phyloP scores from a whole-genome alignment of 441 rosid genomes.

The Adansonia rubrostipa region DNA sequence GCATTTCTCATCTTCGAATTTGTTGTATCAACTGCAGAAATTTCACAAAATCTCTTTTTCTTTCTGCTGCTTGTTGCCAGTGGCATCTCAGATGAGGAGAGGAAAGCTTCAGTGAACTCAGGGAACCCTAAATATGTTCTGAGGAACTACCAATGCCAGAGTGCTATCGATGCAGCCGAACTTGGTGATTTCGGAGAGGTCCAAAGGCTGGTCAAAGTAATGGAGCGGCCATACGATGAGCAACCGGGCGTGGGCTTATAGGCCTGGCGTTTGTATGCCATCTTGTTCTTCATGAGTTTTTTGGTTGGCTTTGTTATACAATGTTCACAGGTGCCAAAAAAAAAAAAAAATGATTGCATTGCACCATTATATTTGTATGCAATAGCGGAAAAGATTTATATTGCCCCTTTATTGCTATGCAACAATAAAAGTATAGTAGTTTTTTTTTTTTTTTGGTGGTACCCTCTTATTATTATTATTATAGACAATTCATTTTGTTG shows the following conservation, averaged over 20 bases:
- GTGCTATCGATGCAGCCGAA: slow-evolving; percentile 90
- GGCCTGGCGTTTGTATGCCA: slow-evolving; percentile 97
- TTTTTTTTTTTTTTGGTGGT: not conserved
- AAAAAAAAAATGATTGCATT: not conserved
- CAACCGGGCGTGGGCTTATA: slow-evolving; percentile 91
- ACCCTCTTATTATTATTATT: too few relatives aligned
- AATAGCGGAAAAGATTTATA: slow-evolving; percentile 22
- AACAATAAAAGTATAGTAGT: not conserved
- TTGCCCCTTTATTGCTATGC: not conserved
- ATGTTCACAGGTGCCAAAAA: slow-evolving; percentile 32
- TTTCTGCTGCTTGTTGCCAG: slow-evolving; percentile 60
- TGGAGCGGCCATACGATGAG: slow-evolving; percentile 81
- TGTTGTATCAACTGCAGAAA: not conserved
- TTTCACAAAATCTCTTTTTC: slow-evolving; percentile 7
- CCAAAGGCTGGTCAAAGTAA: slow-evolving; percentile 72
- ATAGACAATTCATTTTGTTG: too few relatives aligned
- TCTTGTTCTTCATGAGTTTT: slow-evolving; percentile 83
- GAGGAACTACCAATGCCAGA: slow-evolving; percentile 91
- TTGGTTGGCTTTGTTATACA: not conserved
- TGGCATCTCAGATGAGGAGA: slow-evolving; percentile 75
- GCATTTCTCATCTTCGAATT: not conserved
- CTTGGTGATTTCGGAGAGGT: slow-evolving; percentile 83
- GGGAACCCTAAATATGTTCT: slow-evolving; percentile 86
- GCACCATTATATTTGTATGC: slow-evolving; percentile 30
- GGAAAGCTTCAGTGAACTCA: slow-evolving; percentile 82